These are phyloP conservation scores for Yamadazyma laniorum DNA, from an alignment of 805 yeast species.

Conservation along the genomic window DNA sequence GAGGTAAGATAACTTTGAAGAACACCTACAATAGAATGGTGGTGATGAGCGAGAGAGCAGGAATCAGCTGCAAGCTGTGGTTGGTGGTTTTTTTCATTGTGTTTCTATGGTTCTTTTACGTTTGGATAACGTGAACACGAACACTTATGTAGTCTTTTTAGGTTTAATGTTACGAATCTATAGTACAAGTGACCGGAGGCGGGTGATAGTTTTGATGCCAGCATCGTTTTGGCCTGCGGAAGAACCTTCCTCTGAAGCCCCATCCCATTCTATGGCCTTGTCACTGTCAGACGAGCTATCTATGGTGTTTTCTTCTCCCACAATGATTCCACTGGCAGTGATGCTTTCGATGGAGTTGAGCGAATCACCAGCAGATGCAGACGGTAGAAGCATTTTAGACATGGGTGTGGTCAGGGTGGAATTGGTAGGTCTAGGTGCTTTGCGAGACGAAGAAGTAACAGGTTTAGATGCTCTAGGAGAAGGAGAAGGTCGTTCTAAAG, in stretches of 20 bases:
- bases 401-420: too few relatives aligned
- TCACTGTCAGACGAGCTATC: background rate
- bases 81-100: conserved; percentile 36
- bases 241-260: background rate
- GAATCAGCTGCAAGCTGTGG: conserved; percentile 47
- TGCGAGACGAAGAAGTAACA: too few relatives aligned
- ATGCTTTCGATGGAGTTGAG: conserved; percentile 4
- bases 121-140: conserved; percentile 27
- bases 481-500: too few relatives aligned
- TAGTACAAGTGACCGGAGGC: conserved; percentile 4
- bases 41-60: conserved; percentile 45
- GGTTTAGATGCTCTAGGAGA: too few relatives aligned
- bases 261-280: conserved; percentile 1
- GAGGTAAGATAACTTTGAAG: conserved; percentile 39
- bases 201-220: background rate
- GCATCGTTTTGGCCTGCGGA: background rate
- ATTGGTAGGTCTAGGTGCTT: too few relatives aligned
- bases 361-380: too few relatives aligned
- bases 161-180: background rate
- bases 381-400: too few relatives aligned
- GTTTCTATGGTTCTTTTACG: conserved; percentile 39
- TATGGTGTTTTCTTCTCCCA: conserved; percentile 1
- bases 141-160: background rate
- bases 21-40: conserved; percentile 44
- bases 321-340: conserved; percentile 4